Percentiles rank a stretch among this genome's conserved stretches.
phyloP scores from a whole-genome alignment of 371 early-diverging fungal species.

The Mortierella sp. region DNA sequence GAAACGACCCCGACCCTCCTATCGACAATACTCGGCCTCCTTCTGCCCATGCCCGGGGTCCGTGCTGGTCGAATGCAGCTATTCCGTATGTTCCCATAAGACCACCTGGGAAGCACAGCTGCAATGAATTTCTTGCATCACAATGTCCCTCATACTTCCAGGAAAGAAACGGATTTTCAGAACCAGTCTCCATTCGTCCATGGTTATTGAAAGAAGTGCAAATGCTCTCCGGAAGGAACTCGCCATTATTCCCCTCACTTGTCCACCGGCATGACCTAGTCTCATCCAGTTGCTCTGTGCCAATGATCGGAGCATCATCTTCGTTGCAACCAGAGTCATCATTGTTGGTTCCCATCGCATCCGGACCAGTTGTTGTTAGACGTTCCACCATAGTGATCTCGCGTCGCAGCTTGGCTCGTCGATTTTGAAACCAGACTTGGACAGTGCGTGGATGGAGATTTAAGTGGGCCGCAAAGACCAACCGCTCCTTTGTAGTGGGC shows the following conservation, averaged over 20 bases:
- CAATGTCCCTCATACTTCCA: not conserved
- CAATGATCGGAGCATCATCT: not conserved
- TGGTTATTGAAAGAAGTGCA: not conserved
- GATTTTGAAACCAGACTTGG: slow-evolving; percentile 96
- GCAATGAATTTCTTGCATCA: not conserved
- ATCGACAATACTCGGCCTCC: not conserved
- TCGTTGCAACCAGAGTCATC: not conserved
- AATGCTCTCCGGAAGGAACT: not conserved
- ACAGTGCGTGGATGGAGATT: slow-evolving; percentile 67
- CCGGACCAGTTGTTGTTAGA: not conserved
- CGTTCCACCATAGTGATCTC: slow-evolving; percentile 18
- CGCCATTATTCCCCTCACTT: not conserved
- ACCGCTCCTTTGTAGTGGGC: slow-evolving; percentile 33
- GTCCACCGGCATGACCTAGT: not conserved
- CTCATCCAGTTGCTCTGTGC: too few species aligned
- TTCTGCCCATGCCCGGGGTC: not conserved
- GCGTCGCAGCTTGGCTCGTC: slow-evolving; percentile 69
- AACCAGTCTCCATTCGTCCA: not conserved
- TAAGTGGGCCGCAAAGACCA: slow-evolving; percentile 24
- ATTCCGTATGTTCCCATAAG: too few species aligned
- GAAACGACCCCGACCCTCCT: not conserved
- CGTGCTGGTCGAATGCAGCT: not conserved
- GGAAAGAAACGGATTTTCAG: not conserved
- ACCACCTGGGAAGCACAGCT: not conserved
- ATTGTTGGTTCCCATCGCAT: not conserved